Evolutionary conservation across 2,329 filamentous ascomycete species (phyloP), one percentile per base, ranked within the genome.

Genomic region (Alternaria triticimaculans): DNA sequence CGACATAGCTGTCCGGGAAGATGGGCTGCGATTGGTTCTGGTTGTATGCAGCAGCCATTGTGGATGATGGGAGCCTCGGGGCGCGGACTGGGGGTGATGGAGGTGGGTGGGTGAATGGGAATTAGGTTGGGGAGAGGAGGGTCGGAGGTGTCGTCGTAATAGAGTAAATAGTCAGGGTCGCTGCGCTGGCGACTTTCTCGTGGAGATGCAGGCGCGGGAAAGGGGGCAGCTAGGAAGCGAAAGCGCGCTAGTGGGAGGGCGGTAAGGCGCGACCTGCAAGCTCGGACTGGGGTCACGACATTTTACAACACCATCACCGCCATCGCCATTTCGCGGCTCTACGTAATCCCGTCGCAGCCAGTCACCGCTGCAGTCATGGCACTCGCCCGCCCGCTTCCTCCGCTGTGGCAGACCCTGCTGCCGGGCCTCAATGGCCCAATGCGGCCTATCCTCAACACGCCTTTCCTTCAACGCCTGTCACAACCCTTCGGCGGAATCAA

Each of bases 1-100:
- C 96, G 83, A 99, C 96, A 88, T 98, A 96, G 91, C 91, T 97
- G 83, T 96, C 91, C 80, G 96, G 96, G 84, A 93, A 96, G 81
- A 91, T 88, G 72, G 85, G 85, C 77, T 83, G 80, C 61, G 62
- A 80, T 62, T 91, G 88, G 78, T 89, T 80, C 64, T 91, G 89
- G 78, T 51, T 51, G 49, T 89, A 89, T 78, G 88, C 85, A 79
- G 89, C 80, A 77, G 90, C 89, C 88, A 92, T 90, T 78, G 78
- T 69, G 77, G 72, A 67, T 63, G 69, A 67, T 60, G 63, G 43
- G 65, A 50, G 74, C 72, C 73, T 75, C 70, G 69, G 62, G 56
- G 69, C 66, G 63, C 65, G 58, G 26, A 56, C 51, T 60, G 58
- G 28, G 37, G 58, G 48, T 45, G 50, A 37, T 54, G 57, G 65